phyloP scores from a whole-genome alignment of 23 red algal genomes.

The Gracilaria caudata region DNA sequence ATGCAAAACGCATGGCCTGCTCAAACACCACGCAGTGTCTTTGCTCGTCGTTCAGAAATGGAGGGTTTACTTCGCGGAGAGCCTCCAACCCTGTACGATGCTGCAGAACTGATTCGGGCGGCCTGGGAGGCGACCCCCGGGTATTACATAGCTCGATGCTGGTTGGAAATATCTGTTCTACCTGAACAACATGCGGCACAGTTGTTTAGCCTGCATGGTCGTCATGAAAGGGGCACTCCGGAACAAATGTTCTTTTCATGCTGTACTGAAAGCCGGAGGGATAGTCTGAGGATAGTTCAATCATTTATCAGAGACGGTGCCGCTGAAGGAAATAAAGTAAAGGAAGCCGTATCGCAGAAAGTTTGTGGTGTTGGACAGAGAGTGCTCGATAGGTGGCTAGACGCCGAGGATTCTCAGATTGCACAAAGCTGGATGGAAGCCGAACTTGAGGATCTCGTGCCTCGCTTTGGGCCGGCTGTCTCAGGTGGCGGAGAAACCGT shows the following conservation, averaged over 20 bases:
- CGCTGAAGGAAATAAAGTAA: not conserved
- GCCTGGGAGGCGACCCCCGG: slow-evolving; percentile 19
- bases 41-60: slow-evolving; percentile 28
- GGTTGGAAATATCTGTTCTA: slow-evolving; percentile 22
- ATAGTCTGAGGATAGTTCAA: not conserved
- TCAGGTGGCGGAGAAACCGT: not conserved
- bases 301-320: slow-evolving; percentile 9
- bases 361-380: slow-evolving; percentile 3
- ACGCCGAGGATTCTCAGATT: slow-evolving; percentile 15
- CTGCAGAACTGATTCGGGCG: slow-evolving; percentile 11
- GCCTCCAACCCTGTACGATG: slow-evolving; percentile 6
- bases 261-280: not conserved
- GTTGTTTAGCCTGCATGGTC: slow-evolving; percentile 7
- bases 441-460: slow-evolving; percentile 22
- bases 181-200: slow-evolving; percentile 40
- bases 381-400: slow-evolving; percentile 26
- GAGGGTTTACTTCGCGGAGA: slow-evolving; percentile 18
- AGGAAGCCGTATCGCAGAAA: not conserved
- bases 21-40: slow-evolving; percentile 23
- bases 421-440: slow-evolving; percentile 22
- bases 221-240: slow-evolving; percentile 19
- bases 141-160: slow-evolving; percentile 23
- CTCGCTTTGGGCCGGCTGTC: slow-evolving; percentile 1
- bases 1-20: slow-evolving; percentile 27
- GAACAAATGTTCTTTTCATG: slow-evolving; percentile 45